These are phyloP conservation scores for Marchantia polymorpha DNA, from an alignment of 225 moss, liverwort and hornwort species.

Conservation along the genomic window DNA sequence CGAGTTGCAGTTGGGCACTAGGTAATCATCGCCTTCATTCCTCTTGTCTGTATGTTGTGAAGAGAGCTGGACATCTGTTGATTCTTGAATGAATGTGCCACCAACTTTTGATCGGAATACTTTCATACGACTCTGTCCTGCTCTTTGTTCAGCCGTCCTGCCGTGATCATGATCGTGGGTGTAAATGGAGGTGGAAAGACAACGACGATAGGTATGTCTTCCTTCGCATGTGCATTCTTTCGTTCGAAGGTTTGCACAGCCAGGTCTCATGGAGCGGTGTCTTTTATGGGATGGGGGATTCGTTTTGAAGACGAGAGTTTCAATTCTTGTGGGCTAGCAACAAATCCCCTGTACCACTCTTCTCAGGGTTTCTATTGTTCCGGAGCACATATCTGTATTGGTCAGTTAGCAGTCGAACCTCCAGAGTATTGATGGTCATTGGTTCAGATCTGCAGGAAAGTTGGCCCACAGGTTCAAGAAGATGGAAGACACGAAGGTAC, in stretches of 20 bases:
- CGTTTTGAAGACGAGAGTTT: background rate
- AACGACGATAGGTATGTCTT: constrained; percentile 75
- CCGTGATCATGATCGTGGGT: constrained; percentile 85
- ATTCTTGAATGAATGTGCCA: background rate
- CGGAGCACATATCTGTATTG: background rate
- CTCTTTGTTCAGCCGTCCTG: constrained; percentile 64
- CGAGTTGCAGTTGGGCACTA: constrained; percentile 81
- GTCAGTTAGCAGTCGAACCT: background rate
- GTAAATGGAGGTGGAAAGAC: constrained; percentile 99
- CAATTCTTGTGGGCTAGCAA: background rate
- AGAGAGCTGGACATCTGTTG: background rate
- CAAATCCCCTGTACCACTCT: background rate
- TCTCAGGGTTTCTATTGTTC: background rate
- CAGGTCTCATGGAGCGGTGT: background rate
- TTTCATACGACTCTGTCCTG: background rate
- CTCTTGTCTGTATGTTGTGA: background rate
- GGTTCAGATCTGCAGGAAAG: constrained; percentile 65
- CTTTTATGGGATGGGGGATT: background rate
- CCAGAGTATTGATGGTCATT: constrained; percentile 30
- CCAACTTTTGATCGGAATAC: background rate
- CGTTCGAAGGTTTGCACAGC: too few species aligned
- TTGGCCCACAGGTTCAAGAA: constrained; percentile 92
- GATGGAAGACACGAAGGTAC: constrained; percentile 69
- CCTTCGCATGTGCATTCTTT: constrained; percentile 3
- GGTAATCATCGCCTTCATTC: constrained; percentile 30